Conservation (phyloP, 179 eudicot species). For the Patellifolia procumbens region DNA sequence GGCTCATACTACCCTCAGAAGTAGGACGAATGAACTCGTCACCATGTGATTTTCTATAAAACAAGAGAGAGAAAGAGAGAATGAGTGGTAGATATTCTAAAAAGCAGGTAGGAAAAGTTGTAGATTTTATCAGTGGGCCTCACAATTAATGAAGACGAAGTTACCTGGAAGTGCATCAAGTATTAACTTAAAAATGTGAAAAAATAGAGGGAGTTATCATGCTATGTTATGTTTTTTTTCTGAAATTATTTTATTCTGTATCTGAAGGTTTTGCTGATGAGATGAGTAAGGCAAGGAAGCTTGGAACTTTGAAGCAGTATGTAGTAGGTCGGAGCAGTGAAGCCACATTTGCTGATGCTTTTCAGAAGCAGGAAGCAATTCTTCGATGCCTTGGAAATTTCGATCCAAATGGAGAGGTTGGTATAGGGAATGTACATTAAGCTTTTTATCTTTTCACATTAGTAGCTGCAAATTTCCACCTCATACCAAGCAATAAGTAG, state of each 20-base stretch:
- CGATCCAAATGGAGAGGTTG: constrained; percentile 79
- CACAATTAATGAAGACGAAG: too few species aligned
- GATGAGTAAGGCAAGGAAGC: constrained; percentile 61
- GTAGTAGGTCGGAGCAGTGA: constrained; percentile 83
- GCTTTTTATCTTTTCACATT: not conserved
- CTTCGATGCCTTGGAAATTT: constrained; percentile 65
- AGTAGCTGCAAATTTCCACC: not conserved
- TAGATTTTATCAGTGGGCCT: too few species aligned
- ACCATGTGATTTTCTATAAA: too few species aligned
- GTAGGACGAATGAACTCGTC: too few species aligned
- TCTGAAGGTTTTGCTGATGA: constrained; percentile 75
- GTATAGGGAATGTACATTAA: constrained; percentile 2
- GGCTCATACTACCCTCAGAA: too few species aligned
- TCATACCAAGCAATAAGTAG: too few species aligned
- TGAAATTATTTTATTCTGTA: constrained; percentile 4
- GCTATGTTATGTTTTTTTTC: not conserved
- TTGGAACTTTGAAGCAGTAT: constrained; percentile 68
- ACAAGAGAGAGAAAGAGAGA: too few species aligned
- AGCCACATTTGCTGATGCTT: constrained; percentile 75
- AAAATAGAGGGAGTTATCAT: too few species aligned
- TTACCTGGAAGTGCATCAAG: too few species aligned
- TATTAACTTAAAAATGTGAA: too few species aligned
- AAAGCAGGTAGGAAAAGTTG: too few species aligned
- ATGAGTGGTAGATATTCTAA: too few species aligned
- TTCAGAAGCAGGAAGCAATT: constrained; percentile 81